Percentiles rank a stretch among this genome's conserved stretches.
phyloP scores from a whole-genome alignment of 352 stramenopile genomes.

The Globisporangium parvum region DNA sequence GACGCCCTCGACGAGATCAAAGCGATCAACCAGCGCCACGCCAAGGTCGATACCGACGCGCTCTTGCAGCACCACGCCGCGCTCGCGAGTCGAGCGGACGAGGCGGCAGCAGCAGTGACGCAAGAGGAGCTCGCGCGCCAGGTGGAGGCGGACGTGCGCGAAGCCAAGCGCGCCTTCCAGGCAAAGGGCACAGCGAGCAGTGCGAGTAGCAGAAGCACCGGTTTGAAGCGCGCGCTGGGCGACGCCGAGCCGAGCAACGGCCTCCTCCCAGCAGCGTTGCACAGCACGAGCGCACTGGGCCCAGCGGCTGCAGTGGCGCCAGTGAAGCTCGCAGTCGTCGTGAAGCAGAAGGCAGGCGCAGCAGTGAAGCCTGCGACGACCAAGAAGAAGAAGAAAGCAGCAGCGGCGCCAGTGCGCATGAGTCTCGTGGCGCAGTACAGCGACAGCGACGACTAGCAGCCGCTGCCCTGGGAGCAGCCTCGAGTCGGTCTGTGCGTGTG shows the following conservation, averaged over 20 bases:
- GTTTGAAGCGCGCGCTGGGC: slow-evolving; percentile 6
- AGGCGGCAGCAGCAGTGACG: slow-evolving; percentile 9
- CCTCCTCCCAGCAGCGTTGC: too few species aligned
- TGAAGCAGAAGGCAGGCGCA: slow-evolving; percentile 22
- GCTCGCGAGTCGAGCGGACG: slow-evolving; percentile 10
- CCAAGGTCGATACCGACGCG: slow-evolving; percentile 85
- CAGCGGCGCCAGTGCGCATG: slow-evolving; percentile 26
- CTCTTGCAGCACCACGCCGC: slow-evolving; percentile 46
- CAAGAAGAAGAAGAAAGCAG: slow-evolving; percentile 29
- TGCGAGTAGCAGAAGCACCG: slow-evolving; percentile 28
- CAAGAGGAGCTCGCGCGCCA: slow-evolving; percentile 42
- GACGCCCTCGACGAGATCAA: slow-evolving; percentile 98
- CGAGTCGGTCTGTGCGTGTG: background rate
- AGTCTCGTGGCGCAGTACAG: slow-evolving; percentile 78
- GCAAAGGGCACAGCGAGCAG: background rate
- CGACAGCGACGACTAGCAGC: slow-evolving; percentile 55
- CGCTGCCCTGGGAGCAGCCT: too few species aligned
- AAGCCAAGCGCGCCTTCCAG: slow-evolving; percentile 55
- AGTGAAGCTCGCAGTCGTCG: slow-evolving; percentile 22
- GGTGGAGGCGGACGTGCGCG: slow-evolving; percentile 36
- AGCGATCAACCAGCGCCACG: slow-evolving; percentile 94
- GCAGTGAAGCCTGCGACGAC: too few species aligned
- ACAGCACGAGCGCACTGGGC: background rate
- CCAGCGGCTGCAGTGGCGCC: background rate
- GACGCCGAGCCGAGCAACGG: background rate